Base-by-base conservation (phyloP, 768 basidiomycete genomes). In the Dacryopinax primogenitus region DNA sequence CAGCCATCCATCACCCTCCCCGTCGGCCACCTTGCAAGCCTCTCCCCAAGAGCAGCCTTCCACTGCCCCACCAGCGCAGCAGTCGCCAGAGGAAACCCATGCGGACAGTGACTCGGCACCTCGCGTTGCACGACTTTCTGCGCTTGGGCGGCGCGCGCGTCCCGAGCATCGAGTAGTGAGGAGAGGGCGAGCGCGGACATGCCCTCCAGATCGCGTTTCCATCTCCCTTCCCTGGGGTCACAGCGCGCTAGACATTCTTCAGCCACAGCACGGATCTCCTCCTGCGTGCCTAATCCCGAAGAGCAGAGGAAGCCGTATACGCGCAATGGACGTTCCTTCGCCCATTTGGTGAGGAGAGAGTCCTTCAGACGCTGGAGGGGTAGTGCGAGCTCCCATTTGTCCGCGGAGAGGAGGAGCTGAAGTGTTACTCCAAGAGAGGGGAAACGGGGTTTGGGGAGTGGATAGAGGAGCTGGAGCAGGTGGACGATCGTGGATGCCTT, bases 311-410 rank as follows among this genome's bases (percentile, higher is more conserved):
- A 58, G 4, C 51, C 51, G 26, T 58, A 58, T 18, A 58, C 51
- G 26, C 51, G 11, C 30, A 58, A 18, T 21, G 51, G 51, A 11
- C 51, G 11, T 15, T 28, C 4, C 13, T 9, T 9, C 3, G 32
- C 26, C 4, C 12, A 58, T 3, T 21, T 23, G 13, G 51, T 58
- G 51, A 58, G 18, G 13, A 58, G 51, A 6, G 12, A 13, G 11
- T 9, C 15, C 18, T 58, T 58, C 3, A 58, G 51, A 3, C 15
- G 30, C 30, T 58, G 51, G 51, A 58, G 51, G 7, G 51, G 51
- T 23, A 58, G 51, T 23, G 51, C 51, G 51, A 58, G 51, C 51
- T 58, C 51, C 51, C 51, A 58, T 30, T 58, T 58, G 51, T 58
- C 51, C 13, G 13, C 26, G 3, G 26, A 3, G 23, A 58, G 51